Base-by-base conservation (phyloP, 805 yeast species). In the Suhomyces sp. region DNA sequence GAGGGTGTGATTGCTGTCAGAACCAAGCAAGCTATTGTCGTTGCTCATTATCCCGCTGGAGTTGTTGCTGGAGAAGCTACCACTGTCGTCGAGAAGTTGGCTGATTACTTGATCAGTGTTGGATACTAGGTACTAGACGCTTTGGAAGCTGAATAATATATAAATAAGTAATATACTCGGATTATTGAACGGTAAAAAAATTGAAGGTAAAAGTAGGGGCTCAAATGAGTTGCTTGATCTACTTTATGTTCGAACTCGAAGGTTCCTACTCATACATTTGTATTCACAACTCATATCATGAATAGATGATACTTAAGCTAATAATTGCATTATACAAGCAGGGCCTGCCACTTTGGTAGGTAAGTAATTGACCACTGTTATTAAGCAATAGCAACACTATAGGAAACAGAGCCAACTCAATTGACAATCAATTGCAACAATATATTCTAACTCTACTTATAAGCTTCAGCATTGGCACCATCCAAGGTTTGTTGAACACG, bases 61-160 rank as follows among this genome's bases (percentile, higher is more conserved):
- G 83, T 86, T 30, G 91, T 82, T 61, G 87, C 98, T 20, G 96
- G 95, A 50, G 96, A 87, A 58, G 98, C 98, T 35, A 85, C 97
- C 40, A 79, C 83, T 54, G 85, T 90, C 45, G 96, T 91, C 38
- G 98, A 93, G 64, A 91, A 88, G 56, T 75, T 93, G 70, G 98
- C 95, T 30, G 98, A 93, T 60, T 90, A 93, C 58, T 76, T 93
- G 66, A 88, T 91, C 58, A 72, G 88, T 53, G 91, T 84, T 36
- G 85, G 88, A 40, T 90, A 86, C 64, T 91, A 73, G 54, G 22
- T 29, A 29, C 18, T 24, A 8, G 8, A 24, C 9, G 22, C 22
- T 10, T 20, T 24, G 7, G 12, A 11, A 24, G 27, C n/a, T n/a
- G n/a, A 24, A 8, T 23, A 9, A 23, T n/a, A 23, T 23, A 23